Evolutionary conservation across 371 early-diverging fungal genomes (phyloP), one percentile per base, ranked within the genome.

Genomic region (Phascolomyces articulosus): DNA sequence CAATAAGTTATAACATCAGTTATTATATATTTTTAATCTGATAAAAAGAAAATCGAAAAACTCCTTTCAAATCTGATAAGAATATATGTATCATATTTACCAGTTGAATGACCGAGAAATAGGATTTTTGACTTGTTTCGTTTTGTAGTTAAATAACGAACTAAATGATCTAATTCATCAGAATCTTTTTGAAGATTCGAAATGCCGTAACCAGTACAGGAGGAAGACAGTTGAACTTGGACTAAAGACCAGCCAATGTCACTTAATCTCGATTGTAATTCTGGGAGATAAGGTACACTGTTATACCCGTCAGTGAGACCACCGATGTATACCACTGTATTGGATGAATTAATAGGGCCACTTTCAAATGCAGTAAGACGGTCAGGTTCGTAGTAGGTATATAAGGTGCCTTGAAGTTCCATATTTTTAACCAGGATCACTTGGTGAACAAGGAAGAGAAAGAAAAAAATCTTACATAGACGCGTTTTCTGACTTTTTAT

Each of bases 41-140:
- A n/a, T n/a, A n/a, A n/a, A n/a, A n/a, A n/a, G n/a, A n/a, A n/a
- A n/a, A n/a, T n/a, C n/a, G n/a, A n/a, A n/a, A n/a, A n/a, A n/a
- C n/a, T n/a, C n/a, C n/a, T n/a, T n/a, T n/a, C n/a, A n/a, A n/a
- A n/a, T n/a, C n/a, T n/a, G n/a, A n/a, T n/a, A n/a, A n/a, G n/a
- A 27, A 24, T 29, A 58, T 51, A 10, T 16, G 23, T 20, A 27
- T 11, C 8, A 6, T 58, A 56, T 55, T 53, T 62, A 70, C 79
- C 80, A 26, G 86, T 86, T 20, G 85, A 84, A 59, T 86, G 86
- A 26, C 86, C 86, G 21, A 86, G 49, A 38, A 84, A 64, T 10
- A 86, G 75, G 26, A 86, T 72, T 0, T 67, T 68, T 13, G 66
- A 57, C 60, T 84, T 86, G 13, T 71, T 60, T 2, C 77, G 60